Conservation (phyloP, 2,329 filamentous ascomycete genomes). For the Microthyrium microscopicum region DNA sequence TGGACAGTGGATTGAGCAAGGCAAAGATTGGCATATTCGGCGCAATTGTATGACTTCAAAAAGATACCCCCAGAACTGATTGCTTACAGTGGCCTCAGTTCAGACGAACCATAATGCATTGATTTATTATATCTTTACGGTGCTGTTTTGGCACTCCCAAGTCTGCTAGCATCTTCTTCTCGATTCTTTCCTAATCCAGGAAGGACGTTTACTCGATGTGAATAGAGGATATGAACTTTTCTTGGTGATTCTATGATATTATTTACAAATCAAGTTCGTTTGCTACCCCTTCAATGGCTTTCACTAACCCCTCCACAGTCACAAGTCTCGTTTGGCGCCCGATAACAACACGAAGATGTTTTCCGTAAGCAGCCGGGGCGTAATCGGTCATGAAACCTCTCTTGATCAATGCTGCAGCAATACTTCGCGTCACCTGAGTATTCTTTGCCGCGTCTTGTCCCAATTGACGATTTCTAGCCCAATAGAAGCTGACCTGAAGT, state of each 20-base stretch:
- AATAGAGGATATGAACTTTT: not conserved
- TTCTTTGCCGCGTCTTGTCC: constrained; percentile 30
- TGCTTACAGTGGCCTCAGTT: not conserved
- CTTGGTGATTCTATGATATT: not conserved
- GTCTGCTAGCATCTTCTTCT: not conserved
- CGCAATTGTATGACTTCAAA: not conserved
- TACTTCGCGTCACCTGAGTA: constrained; percentile 36
- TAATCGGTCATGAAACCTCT: constrained; percentile 56
- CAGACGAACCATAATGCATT: not conserved
- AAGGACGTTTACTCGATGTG: not conserved
- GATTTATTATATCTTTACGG: not conserved
- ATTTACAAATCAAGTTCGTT: constrained; percentile 11
- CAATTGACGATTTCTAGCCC: constrained; percentile 42
- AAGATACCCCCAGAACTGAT: no score
- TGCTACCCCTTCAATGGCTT: constrained; percentile 36
- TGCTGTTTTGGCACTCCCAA: not conserved
- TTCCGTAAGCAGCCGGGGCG: constrained; percentile 43
- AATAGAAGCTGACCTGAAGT: constrained; percentile 91
- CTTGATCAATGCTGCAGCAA: constrained; percentile 36
- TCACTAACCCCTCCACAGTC: constrained; percentile 46
- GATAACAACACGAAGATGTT: constrained; percentile 54
- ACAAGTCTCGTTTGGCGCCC: constrained; percentile 42
- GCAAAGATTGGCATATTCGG: not conserved
- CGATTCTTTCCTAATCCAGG: not conserved
- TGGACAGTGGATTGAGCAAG: not conserved